A percentile compares a stretch with the other conserved stretches of the same genome.
Conservation (phyloP, 75 land plant species). For the Cryptomeria japonica region DNA sequence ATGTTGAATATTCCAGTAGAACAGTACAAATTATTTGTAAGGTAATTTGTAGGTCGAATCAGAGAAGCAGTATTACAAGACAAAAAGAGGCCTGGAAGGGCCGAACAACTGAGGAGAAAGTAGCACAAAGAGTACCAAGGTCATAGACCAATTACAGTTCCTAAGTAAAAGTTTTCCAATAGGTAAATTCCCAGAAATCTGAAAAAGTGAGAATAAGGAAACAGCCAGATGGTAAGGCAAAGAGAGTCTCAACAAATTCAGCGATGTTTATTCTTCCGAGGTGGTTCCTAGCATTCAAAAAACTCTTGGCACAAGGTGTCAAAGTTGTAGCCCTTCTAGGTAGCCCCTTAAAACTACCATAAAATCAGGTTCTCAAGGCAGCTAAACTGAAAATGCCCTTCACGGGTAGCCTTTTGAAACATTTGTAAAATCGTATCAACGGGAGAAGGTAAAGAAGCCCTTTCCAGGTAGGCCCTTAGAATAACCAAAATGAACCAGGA, state of each 20-base stretch:
- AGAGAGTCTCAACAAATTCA: neutral
- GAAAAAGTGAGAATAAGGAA: neutral
- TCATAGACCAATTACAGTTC: neutral
- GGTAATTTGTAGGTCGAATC: neutral
- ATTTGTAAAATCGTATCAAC: neutral
- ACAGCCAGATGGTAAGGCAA: neutral
- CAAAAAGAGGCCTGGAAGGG: neutral
- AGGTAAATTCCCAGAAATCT: neutral
- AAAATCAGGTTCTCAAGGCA: neutral
- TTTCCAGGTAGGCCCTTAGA: neutral
- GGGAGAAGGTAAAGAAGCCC: neutral
- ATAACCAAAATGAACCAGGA: neutral
- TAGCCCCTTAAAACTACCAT: neutral
- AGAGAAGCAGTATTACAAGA: neutral
- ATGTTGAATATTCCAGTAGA: neutral
- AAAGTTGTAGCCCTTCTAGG: neutral
- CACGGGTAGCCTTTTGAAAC: neutral
- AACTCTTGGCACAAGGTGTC: neutral
- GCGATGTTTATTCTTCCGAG: neutral
- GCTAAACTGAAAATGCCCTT: neutral
- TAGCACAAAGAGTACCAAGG: neutral
- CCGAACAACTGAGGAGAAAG: neutral
- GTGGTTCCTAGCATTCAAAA: neutral
- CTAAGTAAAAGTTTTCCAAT: neutral
- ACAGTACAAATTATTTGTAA: neutral